Evolutionary conservation across 2,329 filamentous ascomycete species (phyloP).

Genomic region (Colletotrichum aenigma): DNA sequence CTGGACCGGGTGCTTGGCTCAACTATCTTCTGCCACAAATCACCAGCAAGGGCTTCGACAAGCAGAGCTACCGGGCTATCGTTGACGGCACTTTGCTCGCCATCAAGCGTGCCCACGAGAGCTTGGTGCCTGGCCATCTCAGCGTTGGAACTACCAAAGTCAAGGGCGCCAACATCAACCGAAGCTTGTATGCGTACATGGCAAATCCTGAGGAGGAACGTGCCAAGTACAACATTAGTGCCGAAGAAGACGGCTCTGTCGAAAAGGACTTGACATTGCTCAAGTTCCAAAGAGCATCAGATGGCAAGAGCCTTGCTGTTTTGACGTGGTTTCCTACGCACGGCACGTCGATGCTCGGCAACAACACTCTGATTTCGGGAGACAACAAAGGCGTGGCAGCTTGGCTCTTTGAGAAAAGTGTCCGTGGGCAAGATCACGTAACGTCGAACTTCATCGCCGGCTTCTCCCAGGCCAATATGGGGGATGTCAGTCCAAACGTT

Average conservation of each 20-base stretch:
- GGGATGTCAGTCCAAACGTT: slow-evolving; percentile 86
- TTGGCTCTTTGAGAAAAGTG: slow-evolving; percentile 77
- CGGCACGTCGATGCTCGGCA: slow-evolving; percentile 86
- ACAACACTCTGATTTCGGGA: slow-evolving; percentile 86
- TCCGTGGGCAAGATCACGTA: slow-evolving; percentile 56
- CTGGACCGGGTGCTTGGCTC: slow-evolving; percentile 87
- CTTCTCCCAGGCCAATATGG: slow-evolving; percentile 90
- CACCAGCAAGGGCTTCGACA: slow-evolving; percentile 83
- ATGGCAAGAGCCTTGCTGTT: slow-evolving; percentile 77
- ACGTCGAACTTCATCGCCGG: slow-evolving; percentile 79
- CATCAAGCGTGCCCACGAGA: slow-evolving; percentile 77
- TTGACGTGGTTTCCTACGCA: slow-evolving; percentile 92
- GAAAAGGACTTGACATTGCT: slow-evolving; percentile 73
- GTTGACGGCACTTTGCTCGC: slow-evolving; percentile 83
- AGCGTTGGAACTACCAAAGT: slow-evolving; percentile 68
- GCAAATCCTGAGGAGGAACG: slow-evolving; percentile 83
- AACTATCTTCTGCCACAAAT: slow-evolving; percentile 92
- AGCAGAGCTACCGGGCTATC: slow-evolving; percentile 84
- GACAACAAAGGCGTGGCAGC: slow-evolving; percentile 95
- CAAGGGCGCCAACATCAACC: slow-evolving; percentile 81
- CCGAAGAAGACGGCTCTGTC: slow-evolving; percentile 41
- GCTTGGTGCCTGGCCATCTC: slow-evolving; percentile 61
- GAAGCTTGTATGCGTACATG: slow-evolving; percentile 86
- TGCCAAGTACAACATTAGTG: slow-evolving; percentile 60
- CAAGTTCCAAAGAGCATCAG: slow-evolving; percentile 72